These are phyloP conservation scores for Penicillium oxalicum DNA, from an alignment of 2,329 filamentous ascomycete species.

Conservation along the genomic window DNA sequence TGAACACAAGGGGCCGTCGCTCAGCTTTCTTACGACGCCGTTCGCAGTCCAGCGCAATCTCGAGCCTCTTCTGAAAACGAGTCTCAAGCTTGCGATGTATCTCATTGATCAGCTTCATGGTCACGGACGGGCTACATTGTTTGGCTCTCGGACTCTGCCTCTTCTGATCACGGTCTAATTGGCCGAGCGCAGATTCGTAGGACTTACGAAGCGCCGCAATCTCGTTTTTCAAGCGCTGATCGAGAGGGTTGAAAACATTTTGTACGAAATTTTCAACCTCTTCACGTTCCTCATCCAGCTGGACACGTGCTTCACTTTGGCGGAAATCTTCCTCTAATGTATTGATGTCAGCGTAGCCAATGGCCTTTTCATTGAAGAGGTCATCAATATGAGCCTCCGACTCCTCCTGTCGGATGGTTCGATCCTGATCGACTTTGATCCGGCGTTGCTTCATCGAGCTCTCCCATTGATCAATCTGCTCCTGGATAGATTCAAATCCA, in stretches of 20 bases:
- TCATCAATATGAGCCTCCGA: conserved; percentile 49
- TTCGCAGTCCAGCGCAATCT: conserved; percentile 49
- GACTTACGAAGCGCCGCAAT: conserved; percentile 45
- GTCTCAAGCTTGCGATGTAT: conserved; percentile 46
- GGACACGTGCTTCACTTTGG: conserved; percentile 45
- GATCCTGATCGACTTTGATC: conserved; percentile 44
- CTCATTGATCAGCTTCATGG: conserved; percentile 42
- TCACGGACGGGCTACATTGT: conserved; percentile 35
- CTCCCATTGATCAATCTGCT: conserved; percentile 43
- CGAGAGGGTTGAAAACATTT: conserved; percentile 47
- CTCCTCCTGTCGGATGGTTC: conserved; percentile 46
- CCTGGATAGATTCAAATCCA: conserved; percentile 41
- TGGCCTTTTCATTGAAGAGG: conserved; percentile 52
- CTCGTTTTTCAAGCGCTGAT: conserved; percentile 45
- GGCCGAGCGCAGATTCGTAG: conserved; percentile 40
- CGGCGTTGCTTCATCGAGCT: conserved; percentile 39
- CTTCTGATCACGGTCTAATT: conserved; percentile 38
- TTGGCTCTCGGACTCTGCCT: conserved; percentile 26
- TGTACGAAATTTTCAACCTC: conserved; percentile 48
- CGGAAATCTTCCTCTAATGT: conserved; percentile 52
- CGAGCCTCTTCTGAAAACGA: conserved; percentile 45
- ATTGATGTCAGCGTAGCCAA: conserved; percentile 53
- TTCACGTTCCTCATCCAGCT: conserved; percentile 48
- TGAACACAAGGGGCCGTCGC: conserved; percentile 46
- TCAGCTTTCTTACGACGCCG: conserved; percentile 51